Evolutionary conservation across 768 basidiomycete species (phyloP), one percentile per base, ranked within the genome.

Genomic region (Mycena alexandri): DNA sequence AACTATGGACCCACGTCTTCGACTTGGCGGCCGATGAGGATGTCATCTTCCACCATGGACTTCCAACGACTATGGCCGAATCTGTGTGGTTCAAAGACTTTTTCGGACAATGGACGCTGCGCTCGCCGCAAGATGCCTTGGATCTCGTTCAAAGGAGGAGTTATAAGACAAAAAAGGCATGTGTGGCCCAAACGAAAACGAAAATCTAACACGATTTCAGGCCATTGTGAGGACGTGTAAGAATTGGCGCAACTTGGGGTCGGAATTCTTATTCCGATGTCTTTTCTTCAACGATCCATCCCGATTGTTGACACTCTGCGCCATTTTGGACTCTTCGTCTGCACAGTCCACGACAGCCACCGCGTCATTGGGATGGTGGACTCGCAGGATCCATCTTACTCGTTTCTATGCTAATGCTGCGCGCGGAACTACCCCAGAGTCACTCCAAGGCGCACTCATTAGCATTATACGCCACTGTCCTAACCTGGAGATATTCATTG

Each of bases 1-100:
- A 94, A 79, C 80, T 94, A 3, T 89, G 88, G 87, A 83, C 85
- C 1, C 81, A 87, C 51, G 91, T 93, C 9, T 93, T 93, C 72
- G 85, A 90, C 72, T 81, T 90, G 25, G 90, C 91, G 1, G 85
- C 89, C 7, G 89, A 91, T 57, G 91, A 93, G 72, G 89, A 91
- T 69, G 80, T 86, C n/a, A 83, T 93, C 38, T 87, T 90, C 68
- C 85, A 87, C 70, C 83, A 84, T 56, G 84, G 84, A 0, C 75
- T 92, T 11, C 90, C 90, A 9, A 90, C 87, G 0, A 80, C 82
- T 56, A 85, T 92, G 84, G 85, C 88, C 13, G 85, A 86, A 68
- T 88, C 87, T 0, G 85, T 86, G 29, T 94, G 93, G 93, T 86
- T 81, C 75, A 87, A 83, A 69, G 81, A 82, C 14, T 72, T 83